Evolutionary conservation across 2,329 filamentous ascomycete species (phyloP), one percentile per base, ranked within the genome.

Genomic region (Fusarium veterinarium): DNA sequence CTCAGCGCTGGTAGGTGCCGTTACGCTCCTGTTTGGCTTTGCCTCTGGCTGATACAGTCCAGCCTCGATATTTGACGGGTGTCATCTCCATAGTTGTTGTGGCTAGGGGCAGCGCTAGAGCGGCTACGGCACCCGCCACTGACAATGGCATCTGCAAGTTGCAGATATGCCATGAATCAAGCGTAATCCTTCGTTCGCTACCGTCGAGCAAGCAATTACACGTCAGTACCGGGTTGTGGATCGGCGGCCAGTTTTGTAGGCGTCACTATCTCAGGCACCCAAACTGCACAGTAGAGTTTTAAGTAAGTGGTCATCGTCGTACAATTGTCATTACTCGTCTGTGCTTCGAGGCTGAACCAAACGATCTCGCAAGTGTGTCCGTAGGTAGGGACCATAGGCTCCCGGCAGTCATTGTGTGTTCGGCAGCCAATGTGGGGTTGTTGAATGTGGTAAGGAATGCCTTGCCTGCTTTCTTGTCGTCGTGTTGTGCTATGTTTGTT

Each of bases 71-170:
- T 74, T 72, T 77, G 75, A 76, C 73, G 71, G 72, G 67, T 77
- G 76, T 71, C 75, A 77, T 58, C 57, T 71, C 72, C 73, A 64
- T 64, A 60, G 58, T 76, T 64, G 52, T 59, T 76, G 67, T 75
- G 68, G 69, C 70, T 78, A 76, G 67, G 56, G 52, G 49, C 53
- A 72, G 73, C 74, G 73, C 76, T 78, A 78, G 67, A 64, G 74
- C 76, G 76, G 76, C 76, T 76, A 75, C 75, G 61, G 63, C 70
- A 78, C 67, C 76, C 76, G 73, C 74, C 76, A 77, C 68, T 75
- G 58, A 74, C 71, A 67, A 72, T 75, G 73, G 70, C 75, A 76
- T 69, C 67, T 71, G 67, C 69, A 72, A 64, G 66, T 57, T 71
- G 66, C 52, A 67, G 64, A 64, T 57, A 62, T 63, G 37, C 65